Conservation (phyloP, 345 rosid species). For the Sisymbrium altissimum region DNA sequence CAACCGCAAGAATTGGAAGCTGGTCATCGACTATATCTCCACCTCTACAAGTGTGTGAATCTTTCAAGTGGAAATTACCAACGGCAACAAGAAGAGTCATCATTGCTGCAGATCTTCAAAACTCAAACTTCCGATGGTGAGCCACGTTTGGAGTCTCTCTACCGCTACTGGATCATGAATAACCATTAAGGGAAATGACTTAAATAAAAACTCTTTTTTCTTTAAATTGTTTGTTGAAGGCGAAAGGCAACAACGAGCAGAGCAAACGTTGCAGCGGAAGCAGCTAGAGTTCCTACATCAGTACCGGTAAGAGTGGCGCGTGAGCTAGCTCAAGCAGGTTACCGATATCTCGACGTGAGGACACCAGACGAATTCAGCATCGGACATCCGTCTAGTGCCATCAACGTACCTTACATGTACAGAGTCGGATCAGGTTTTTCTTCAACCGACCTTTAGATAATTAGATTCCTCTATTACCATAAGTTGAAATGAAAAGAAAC, state of each 20-base stretch:
- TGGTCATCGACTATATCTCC: conserved; percentile 22
- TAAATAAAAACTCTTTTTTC: neutral
- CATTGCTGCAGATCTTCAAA: conserved; percentile 1
- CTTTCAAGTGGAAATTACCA: conserved; percentile 10
- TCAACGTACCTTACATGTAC: conserved; percentile 81
- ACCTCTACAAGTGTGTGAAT: neutral
- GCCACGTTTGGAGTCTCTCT: neutral
- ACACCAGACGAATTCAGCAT: conserved; percentile 80
- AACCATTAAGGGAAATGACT: neutral
- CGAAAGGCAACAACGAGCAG: conserved; percentile 22
- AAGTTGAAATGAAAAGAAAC: neutral
- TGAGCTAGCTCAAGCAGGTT: conserved; percentile 87
- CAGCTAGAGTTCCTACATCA: conserved; percentile 58
- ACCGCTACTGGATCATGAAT: neutral
- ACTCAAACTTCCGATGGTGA: conserved; percentile 32
- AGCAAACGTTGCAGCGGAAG: conserved; percentile 37
- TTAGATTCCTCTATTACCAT: neutral
- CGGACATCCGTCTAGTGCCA: conserved; percentile 74
- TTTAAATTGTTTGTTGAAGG: neutral
- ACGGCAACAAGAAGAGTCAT: neutral
- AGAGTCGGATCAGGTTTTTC: conserved; percentile 70
- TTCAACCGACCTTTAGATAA: neutral
- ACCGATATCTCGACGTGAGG: conserved; percentile 67
- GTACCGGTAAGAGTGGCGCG: conserved; percentile 88
- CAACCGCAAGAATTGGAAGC: conserved; percentile 10